phyloP scores from a whole-genome alignment of 345 rosid genomes.

The Linum trigynum region DNA sequence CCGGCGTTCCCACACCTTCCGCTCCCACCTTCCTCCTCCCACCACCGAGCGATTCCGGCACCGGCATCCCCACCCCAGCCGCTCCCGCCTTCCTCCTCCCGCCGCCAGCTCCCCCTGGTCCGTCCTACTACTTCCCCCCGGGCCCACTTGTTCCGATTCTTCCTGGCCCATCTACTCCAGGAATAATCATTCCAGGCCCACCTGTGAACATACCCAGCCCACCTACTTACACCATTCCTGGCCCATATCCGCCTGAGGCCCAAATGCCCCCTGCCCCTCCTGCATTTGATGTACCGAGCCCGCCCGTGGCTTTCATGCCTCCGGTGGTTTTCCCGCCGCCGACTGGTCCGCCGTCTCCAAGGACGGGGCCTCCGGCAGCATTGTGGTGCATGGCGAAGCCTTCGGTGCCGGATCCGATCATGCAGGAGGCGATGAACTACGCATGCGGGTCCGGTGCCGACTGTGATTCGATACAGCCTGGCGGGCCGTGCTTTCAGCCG shows the following conservation, averaged over 20 bases:
- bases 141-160: slow-evolving; percentile 23
- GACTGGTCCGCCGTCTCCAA: slow-evolving; percentile 50
- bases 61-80: slow-evolving; percentile 20
- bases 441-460: slow-evolving; percentile 91
- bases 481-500: slow-evolving; percentile 68
- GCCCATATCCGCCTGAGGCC: slow-evolving; percentile 18
- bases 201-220: not conserved
- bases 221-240: not conserved
- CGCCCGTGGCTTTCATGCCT: slow-evolving; percentile 42
- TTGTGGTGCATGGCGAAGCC: slow-evolving; percentile 95
- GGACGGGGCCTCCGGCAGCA: slow-evolving; percentile 29
- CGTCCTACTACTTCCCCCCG: not conserved
- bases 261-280: not conserved
- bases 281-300: slow-evolving; percentile 24
- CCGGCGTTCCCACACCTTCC: slow-evolving; percentile 20
- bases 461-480: slow-evolving; percentile 56
- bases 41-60: not conserved
- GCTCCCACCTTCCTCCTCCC: slow-evolving; percentile 4
- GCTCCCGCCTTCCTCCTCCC: not conserved
- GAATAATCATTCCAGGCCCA: slow-evolving; percentile 6
- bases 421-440: slow-evolving; percentile 89
- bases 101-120: too few relatives aligned
- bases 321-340: slow-evolving; percentile 83
- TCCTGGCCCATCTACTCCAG: slow-evolving; percentile 12
- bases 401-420: slow-evolving; percentile 86